Evolutionary conservation across 176 grass and related monocot genomes (phyloP).

Genomic region (Carex littledalei): DNA sequence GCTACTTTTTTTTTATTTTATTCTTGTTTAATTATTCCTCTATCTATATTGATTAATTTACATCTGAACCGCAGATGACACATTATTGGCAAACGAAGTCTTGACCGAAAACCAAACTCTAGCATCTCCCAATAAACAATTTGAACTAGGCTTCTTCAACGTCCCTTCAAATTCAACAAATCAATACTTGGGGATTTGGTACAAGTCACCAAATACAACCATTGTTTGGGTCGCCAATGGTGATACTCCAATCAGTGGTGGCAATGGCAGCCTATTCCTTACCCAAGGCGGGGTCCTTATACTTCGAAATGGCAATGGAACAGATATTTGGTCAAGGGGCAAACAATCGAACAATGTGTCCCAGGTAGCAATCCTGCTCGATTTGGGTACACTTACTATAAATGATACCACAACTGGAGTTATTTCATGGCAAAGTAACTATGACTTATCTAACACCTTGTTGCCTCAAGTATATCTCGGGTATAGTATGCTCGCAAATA

Average conservation of each 20-base stretch:
- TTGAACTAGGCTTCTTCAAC: slow-evolving; percentile 17
- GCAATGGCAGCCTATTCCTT: not conserved
- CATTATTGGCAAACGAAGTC: not conserved
- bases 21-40: not conserved
- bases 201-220: not conserved
- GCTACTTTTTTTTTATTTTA: not conserved
- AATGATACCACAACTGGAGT: not conserved
- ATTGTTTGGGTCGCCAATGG: slow-evolving; percentile 20
- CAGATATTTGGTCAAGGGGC: not conserved
- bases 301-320: not conserved
- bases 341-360: not conserved
- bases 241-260: slow-evolving; percentile 14
- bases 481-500: not conserved
- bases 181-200: slow-evolving; percentile 25
- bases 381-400: slow-evolving; percentile 8
- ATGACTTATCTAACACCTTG: slow-evolving; percentile 20
- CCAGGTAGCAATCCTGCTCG: not conserved
- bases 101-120: slow-evolving; percentile 7
- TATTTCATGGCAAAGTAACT: slow-evolving; percentile 1
- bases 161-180: not conserved
- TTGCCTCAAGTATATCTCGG: not conserved
- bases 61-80: not conserved
- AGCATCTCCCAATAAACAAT: not conserved
- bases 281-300: not conserved
- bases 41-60: not conserved